These are phyloP conservation scores for Schwanniomyces vanrijiae DNA, from an alignment of 805 yeast species.

Conservation along the genomic window DNA sequence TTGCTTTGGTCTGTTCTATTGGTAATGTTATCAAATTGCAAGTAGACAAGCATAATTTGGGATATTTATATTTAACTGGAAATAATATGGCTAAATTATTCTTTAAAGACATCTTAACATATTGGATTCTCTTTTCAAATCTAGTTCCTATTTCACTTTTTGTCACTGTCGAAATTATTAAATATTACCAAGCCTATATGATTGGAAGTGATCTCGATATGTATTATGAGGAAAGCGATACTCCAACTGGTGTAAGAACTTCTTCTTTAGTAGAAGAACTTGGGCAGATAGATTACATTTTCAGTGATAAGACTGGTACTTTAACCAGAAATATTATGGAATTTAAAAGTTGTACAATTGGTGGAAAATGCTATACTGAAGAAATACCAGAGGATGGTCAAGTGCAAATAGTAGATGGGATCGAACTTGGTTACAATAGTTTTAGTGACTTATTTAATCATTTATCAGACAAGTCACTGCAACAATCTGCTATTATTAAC, in stretches of 20 bases:
- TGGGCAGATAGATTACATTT: conserved; percentile 95
- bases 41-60: conserved; percentile 49
- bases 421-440: conserved; percentile 75
- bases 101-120: conserved; percentile 85
- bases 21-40: conserved; percentile 81
- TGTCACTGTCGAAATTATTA: conserved; percentile 94
- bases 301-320: conserved; percentile 97
- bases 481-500: conserved; percentile 52
- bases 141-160: conserved; percentile 96
- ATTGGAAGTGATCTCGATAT: conserved; percentile 93
- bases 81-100: conserved; percentile 69
- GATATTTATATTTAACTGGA: conserved; percentile 69
- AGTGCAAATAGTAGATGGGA: conserved; percentile 70
- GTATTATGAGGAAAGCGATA: conserved; percentile 83
- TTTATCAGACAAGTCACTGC: conserved; percentile 44
- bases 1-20: conserved; percentile 77
- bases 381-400: conserved; percentile 89
- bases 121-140: conserved; percentile 94
- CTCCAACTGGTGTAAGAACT: conserved; percentile 93
- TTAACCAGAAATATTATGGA: conserved; percentile 96
- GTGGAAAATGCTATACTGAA: conserved; percentile 84
- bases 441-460: conserved; percentile 62
- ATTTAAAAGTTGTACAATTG: conserved; percentile 89
- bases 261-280: conserved; percentile 94
- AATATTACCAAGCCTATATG: conserved; percentile 91